Percentiles rank a stretch among this genome's conserved stretches.
Conservation (phyloP, 1,284 basidiomycete genomes). For the Papiliotrema laurentii region DNA sequence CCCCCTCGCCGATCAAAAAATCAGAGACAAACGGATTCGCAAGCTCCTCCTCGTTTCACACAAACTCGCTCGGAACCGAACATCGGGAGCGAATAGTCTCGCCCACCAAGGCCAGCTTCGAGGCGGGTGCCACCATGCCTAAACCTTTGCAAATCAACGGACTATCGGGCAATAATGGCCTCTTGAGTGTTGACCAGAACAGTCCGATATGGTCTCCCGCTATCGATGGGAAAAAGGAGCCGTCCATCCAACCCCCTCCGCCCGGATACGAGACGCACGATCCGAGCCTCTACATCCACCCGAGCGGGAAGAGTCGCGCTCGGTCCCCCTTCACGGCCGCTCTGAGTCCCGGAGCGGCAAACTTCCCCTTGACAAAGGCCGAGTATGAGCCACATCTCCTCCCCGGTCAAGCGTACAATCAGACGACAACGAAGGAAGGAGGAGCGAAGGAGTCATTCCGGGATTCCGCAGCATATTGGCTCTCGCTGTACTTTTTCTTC, state of each 20-base stretch:
- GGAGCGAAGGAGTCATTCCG: slow-evolving; percentile 17
- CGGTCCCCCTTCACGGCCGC: background rate
- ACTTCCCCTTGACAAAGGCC: background rate
- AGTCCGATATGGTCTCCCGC: slow-evolving; percentile 4
- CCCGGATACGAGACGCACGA: background rate
- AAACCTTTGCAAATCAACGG: background rate
- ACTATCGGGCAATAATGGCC: background rate
- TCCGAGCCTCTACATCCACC: slow-evolving; percentile 1
- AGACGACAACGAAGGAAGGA: background rate
- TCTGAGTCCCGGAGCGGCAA: too few species aligned
- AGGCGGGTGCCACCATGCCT: background rate
- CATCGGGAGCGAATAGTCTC: slow-evolving; percentile 2
- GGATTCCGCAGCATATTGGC: slow-evolving; percentile 55
- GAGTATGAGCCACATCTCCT: slow-evolving; percentile 3
- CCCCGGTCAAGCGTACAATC: slow-evolving; percentile 2
- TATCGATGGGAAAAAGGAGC: slow-evolving; percentile 12
- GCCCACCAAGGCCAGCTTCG: background rate
- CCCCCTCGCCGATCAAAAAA: background rate
- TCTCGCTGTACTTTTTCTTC: slow-evolving; percentile 76
- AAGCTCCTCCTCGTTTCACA: slow-evolving; percentile 1
- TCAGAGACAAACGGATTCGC: slow-evolving; percentile 2
- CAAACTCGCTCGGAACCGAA: background rate
- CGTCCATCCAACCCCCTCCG: slow-evolving; percentile 3
- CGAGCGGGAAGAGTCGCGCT: background rate
- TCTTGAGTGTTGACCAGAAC: background rate